These are phyloP conservation scores for Sphaerobolus stellatus DNA, from an alignment of 1,284 basidiomycete genomes.

Conservation along the genomic window DNA sequence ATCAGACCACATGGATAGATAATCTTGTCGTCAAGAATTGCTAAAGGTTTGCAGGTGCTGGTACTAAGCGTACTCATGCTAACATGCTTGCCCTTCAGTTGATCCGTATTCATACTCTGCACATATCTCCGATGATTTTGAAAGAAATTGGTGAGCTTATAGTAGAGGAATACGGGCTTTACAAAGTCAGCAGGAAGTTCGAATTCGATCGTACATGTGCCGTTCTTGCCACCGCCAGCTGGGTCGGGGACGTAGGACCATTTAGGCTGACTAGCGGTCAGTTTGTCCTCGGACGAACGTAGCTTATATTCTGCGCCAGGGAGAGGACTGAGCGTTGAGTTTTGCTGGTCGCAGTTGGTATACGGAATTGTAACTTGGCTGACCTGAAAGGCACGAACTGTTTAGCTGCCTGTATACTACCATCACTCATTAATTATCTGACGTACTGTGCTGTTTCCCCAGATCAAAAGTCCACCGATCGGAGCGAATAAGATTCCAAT, in stretches of 20 bases:
- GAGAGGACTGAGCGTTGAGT: constrained; percentile 53
- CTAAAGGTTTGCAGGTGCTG: constrained; percentile 91
- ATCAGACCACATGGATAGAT: constrained; percentile 97
- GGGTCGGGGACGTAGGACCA: constrained; percentile 73
- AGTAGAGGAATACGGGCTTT: constrained; percentile 88
- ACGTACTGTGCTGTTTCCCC: constrained; percentile 75
- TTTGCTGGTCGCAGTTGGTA: constrained; percentile 81
- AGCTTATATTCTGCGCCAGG: constrained; percentile 73
- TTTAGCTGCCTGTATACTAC: neutral
- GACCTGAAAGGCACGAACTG: constrained; percentile 48
- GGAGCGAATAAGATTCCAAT: constrained; percentile 94
- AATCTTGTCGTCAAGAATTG: constrained; percentile 47
- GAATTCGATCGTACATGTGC: constrained; percentile 74
- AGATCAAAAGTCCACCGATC: constrained; percentile 91
- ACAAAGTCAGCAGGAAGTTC: constrained; percentile 78
- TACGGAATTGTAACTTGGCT: constrained; percentile 96
- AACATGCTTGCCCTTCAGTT: constrained; percentile 78
- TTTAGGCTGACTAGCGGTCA: constrained; percentile 49
- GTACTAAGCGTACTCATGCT: constrained; percentile 53
- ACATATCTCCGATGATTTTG: constrained; percentile 99
- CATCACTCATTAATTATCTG: too few species aligned
- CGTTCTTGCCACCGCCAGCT: constrained; percentile 36
- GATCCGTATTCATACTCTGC: constrained; percentile 83
- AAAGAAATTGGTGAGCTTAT: constrained; percentile 95
- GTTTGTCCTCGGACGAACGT: constrained; percentile 53